Conservation (phyloP, 306 rosid species). For the Pachyrhizus erosus region DNA sequence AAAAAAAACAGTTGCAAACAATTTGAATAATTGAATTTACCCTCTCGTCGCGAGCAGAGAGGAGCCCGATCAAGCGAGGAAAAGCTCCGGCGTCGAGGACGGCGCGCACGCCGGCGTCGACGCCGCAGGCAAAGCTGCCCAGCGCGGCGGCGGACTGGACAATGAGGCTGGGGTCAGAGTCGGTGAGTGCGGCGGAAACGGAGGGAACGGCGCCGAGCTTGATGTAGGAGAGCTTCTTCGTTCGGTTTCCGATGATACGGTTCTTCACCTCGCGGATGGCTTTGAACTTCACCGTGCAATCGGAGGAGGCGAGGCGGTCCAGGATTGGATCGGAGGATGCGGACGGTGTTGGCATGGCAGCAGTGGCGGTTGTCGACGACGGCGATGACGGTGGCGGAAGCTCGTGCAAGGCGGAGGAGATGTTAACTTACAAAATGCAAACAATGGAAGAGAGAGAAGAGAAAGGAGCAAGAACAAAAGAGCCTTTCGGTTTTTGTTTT, state of each 20-base stretch:
- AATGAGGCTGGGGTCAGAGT: slow-evolving; percentile 62
- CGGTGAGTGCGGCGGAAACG: slow-evolving; percentile 65
- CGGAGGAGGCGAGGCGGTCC: slow-evolving; percentile 68
- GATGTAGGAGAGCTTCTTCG: slow-evolving; percentile 85
- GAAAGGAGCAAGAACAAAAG: background rate
- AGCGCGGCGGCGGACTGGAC: slow-evolving; percentile 89
- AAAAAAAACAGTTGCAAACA: slow-evolving; percentile 5
- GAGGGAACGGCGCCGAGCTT: slow-evolving; percentile 84
- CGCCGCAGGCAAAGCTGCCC: slow-evolving; percentile 93
- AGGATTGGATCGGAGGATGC: slow-evolving; percentile 67
- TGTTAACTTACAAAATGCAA: slow-evolving; percentile 18
- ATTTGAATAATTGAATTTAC: slow-evolving; percentile 46
- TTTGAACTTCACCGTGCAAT: slow-evolving; percentile 69
- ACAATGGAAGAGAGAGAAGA: slow-evolving; percentile 11
- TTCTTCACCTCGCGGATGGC: slow-evolving; percentile 91
- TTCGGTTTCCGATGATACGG: slow-evolving; percentile 94
- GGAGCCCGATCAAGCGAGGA: slow-evolving; percentile 65
- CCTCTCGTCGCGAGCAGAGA: slow-evolving; percentile 75
- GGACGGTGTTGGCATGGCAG: slow-evolving; percentile 67
- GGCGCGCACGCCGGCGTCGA: slow-evolving; percentile 87
- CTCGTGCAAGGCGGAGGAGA: slow-evolving; percentile 53
- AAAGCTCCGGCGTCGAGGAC: slow-evolving; percentile 83
- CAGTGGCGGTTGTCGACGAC: slow-evolving; percentile 14
- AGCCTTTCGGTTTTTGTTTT: background rate
- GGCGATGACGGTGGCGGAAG: slow-evolving; percentile 46